Evolutionary conservation across 2,329 filamentous ascomycete species (phyloP).

Genomic region (Sclerotinia subarctica): DNA sequence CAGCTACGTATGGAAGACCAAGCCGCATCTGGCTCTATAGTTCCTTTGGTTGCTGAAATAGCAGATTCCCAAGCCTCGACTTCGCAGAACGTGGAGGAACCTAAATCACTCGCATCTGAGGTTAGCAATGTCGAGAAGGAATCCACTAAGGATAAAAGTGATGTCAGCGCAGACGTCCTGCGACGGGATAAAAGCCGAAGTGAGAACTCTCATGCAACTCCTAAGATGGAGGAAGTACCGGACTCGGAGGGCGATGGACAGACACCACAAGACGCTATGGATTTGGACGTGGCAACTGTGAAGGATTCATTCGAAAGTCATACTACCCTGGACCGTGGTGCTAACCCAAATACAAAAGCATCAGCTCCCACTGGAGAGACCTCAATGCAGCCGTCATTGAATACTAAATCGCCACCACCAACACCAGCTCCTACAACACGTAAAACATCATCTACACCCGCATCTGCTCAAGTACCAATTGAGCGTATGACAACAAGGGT

Average conservation of each 20-base stretch:
- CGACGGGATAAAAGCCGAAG: slow-evolving; percentile 18
- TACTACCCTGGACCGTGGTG: slow-evolving; percentile 20
- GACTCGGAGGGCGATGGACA: slow-evolving; percentile 34
- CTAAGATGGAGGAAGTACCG: slow-evolving; percentile 27
- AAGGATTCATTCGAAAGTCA: slow-evolving; percentile 35
- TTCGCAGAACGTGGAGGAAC: slow-evolving; percentile 12
- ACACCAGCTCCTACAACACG: slow-evolving; percentile 28
- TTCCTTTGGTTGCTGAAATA: slow-evolving; percentile 33
- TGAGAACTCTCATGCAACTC: slow-evolving; percentile 16
- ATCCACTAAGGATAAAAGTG: not conserved
- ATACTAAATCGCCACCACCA: slow-evolving; percentile 25
- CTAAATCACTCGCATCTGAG: not conserved
- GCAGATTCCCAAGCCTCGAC: slow-evolving; percentile 10
- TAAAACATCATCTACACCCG: slow-evolving; percentile 29
- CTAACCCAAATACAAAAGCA: not conserved
- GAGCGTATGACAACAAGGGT: slow-evolving; percentile 66
- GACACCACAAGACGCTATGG: slow-evolving; percentile 33
- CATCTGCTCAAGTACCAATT: slow-evolving; percentile 34
- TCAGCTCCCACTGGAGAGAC: not conserved
- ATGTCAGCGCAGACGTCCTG: not conserved
- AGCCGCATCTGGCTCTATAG: slow-evolving; percentile 24
- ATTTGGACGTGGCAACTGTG: slow-evolving; percentile 32
- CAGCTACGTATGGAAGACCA: slow-evolving; percentile 56
- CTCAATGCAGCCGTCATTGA: slow-evolving; percentile 12
- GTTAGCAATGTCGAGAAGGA: slow-evolving; percentile 15